These are phyloP conservation scores for Dissophora ornata DNA, from an alignment of 192 early-diverging fungal genomes.

Conservation along the genomic window DNA sequence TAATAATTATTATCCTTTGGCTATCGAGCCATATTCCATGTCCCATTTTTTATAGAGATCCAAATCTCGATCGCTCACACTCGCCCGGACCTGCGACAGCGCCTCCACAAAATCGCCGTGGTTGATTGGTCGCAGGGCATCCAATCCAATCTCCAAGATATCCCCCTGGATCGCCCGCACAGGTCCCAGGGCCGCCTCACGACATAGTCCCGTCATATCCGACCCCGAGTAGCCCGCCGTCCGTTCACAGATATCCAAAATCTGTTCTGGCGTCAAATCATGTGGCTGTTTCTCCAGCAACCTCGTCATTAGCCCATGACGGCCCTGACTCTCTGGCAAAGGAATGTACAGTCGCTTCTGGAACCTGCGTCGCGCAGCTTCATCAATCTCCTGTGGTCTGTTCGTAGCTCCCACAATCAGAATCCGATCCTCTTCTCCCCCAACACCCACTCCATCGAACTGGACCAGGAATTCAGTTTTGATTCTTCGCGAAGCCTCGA, in stretches of 20 bases:
- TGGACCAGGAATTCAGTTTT: constrained; percentile 96
- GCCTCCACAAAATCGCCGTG: constrained; percentile 83
- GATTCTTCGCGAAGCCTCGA: constrained; percentile 87
- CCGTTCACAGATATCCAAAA: constrained; percentile 67
- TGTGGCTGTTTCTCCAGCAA: constrained; percentile 70
- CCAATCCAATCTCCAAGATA: constrained; percentile 37
- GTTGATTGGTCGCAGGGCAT: constrained; percentile 71
- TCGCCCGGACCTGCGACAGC: constrained; percentile 84
- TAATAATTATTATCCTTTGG: constrained; percentile 18
- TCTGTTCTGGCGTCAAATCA: constrained; percentile 65
- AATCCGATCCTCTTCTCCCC: constrained; percentile 79
- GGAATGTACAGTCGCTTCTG: constrained; percentile 85
- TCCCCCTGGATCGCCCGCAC: constrained; percentile 55
- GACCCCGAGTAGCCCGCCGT: constrained; percentile 89
- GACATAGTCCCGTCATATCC: constrained; percentile 88
- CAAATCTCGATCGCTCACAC: constrained; percentile 85
- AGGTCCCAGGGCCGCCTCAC: constrained; percentile 77
- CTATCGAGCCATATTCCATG: constrained; percentile 71
- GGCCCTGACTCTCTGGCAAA: constrained; percentile 79
- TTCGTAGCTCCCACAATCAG: constrained; percentile 78
- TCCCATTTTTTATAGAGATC: constrained; percentile 82
- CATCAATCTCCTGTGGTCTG: constrained; percentile 91
- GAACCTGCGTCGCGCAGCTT: constrained; percentile 84
- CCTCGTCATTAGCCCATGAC: constrained; percentile 71
- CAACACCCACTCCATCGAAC: constrained; percentile 83